These are phyloP conservation scores for Meripilus lineatus DNA, from an alignment of 1,284 basidiomycete species.

Conservation along the genomic window DNA sequence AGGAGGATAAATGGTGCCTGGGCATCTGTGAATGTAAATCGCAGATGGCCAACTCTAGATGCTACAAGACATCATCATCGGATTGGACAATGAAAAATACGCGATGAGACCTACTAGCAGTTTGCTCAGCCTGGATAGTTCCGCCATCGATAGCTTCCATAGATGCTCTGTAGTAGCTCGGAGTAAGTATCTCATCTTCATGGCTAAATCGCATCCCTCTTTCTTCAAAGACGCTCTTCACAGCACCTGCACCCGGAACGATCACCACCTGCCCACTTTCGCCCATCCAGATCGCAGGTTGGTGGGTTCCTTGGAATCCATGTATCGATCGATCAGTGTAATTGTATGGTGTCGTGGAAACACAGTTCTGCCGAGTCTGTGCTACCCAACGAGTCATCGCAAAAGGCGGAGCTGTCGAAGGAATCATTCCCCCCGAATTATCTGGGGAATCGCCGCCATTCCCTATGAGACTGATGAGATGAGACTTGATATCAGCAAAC, in stretches of 20 bases:
- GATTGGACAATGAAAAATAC: not conserved
- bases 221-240: conserved; percentile 52
- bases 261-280: conserved; percentile 68
- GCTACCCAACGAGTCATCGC: conserved; percentile 73
- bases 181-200: conserved; percentile 55
- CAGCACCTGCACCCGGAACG: conserved; percentile 50
- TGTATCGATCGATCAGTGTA: conserved; percentile 59
- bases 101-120: conserved; percentile 53
- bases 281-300: conserved; percentile 91
- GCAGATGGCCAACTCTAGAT: conserved; percentile 73
- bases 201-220: conserved; percentile 58
- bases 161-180: conserved; percentile 65
- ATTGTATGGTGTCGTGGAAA: conserved; percentile 78
- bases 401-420: conserved; percentile 73
- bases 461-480: conserved; percentile 48
- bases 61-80: conserved; percentile 36
- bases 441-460: conserved; percentile 63
- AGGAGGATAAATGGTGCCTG: conserved; percentile 58
- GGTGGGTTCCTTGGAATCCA: conserved; percentile 76
- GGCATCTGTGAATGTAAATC: conserved; percentile 57
- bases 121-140: conserved; percentile 57
- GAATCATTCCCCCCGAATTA: conserved; percentile 65
- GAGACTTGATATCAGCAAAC: not conserved
- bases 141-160: too few relatives aligned
- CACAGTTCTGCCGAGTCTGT: conserved; percentile 67